Base-by-base conservation (phyloP, 106 monocot genomes). In the Dendrobium nobile region DNA sequence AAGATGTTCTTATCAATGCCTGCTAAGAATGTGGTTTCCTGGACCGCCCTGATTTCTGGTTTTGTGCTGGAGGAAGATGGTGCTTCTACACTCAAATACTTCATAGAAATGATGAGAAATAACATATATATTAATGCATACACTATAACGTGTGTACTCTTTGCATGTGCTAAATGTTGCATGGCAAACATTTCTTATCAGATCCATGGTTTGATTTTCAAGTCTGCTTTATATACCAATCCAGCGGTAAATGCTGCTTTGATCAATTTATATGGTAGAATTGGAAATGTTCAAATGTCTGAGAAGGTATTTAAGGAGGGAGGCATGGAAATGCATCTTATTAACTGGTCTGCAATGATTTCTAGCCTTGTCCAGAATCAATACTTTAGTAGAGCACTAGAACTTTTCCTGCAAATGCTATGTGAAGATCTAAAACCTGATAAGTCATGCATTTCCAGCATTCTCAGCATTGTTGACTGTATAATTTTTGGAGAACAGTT, bases 21-120 rank as follows among this genome's bases (percentile, higher is more conserved):
- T 3, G 47, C 70, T 47, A 80, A 81, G 19, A 89, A 92, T 83
- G 92, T 90, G 27, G 95, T 95, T 47, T 85, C 92, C 4, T 95
- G 92, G 92, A 95, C 90, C 18, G 55, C 90, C 40, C 51, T 88
- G 54, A 92, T 95, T 55, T 88, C 95, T 55, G 91, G 88, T 67
- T 90, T 90, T 76, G 80, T 82, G 67, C 88, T 79, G 81, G 75
- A 48, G 47, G 85, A 88, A 2, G 87, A 90, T 4, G 77, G 79
- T 10, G 31, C 5, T 24, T 47, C 42, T 58, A 86, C 90, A 4
- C 3, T 88, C 31, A 33, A 77, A 7, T 75, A 82, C 18, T 88
- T 95, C 45, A 87, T 59, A 20, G 79, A 90, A 58, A 92, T 95
- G 95, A 82, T 84, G 73, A 5, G 19, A 8, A 75, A 51, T 1